Conservation (phyloP, 2,329 filamentous ascomycete species). For the Monilinia polystroma region DNA sequence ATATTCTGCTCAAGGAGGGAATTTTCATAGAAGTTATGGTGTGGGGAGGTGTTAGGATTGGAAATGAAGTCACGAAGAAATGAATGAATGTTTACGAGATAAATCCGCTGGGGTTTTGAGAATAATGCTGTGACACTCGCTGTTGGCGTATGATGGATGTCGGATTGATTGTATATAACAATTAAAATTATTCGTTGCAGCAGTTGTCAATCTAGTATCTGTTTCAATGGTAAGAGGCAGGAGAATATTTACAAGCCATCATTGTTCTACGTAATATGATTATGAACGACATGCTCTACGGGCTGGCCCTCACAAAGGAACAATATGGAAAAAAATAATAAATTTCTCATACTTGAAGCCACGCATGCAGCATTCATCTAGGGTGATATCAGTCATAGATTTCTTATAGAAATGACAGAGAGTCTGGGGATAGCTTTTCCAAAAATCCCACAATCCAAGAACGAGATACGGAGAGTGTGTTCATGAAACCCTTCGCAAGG, state of each 20-base stretch:
- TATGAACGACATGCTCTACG: neutral
- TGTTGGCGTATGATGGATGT: neutral
- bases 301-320: neutral
- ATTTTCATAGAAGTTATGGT: constrained; percentile 22
- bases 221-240: neutral
- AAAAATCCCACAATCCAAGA: neutral
- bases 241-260: neutral
- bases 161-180: neutral
- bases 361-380: neutral
- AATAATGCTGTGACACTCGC: constrained; percentile 1
- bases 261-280: neutral
- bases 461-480: neutral
- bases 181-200: neutral
- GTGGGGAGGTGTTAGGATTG: constrained; percentile 20
- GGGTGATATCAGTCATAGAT: neutral
- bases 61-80: constrained; percentile 18
- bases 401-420: neutral
- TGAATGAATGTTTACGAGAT: constrained; percentile 9
- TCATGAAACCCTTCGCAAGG: neutral
- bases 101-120: neutral
- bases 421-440: neutral
- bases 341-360: neutral
- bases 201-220: neutral
- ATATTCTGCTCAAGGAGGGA: constrained; percentile 20
- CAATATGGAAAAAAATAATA: neutral